Base-by-base conservation (phyloP, 1,284 basidiomycete species). In the Xerocomus nothofagi region DNA sequence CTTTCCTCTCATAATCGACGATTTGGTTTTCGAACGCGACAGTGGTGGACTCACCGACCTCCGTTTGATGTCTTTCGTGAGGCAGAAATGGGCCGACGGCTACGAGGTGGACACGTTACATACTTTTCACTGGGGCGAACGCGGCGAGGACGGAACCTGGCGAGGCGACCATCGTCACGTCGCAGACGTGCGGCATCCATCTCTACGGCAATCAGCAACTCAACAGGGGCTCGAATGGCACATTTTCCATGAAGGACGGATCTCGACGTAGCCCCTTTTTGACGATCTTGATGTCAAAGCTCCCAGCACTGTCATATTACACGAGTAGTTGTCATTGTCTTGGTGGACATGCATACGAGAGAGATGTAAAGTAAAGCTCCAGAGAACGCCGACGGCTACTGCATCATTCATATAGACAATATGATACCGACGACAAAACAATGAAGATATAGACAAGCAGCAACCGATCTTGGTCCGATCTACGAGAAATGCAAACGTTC, bases 51-150 rank as follows among this genome's bases (percentile, higher is more conserved):
- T 40, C 75, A 72, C 63, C 56, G 71, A n/a, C 70, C 71, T 6
- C 77, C 76, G 14, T 72, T 75, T 47, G 71, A 77, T 42, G 9
- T 62, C 67, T 10, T 79, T 76, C 52, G 76, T 78, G 46, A 68
- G 76, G 15, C 63, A 73, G 38, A 69, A 73, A 46, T 78, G 77
- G 77, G 57, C 51, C 0, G 61, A 70, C 44, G 75, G 74, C 1
- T 68, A 64, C 47, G 73, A 78, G 48, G 77, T 79, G 11, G 77
- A 78, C 51, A 74, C 76, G 6, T 78, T 78, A 58, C 77, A 79
- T 55, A 72, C 74, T 0, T 78, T 77, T 53, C 73, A 75, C 51
- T 76, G 77, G 73, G 73, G 73, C 1, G 73, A 74, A 40, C 64
- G 51, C 15, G 67, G 55, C 12, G 58, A 57, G 14, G 63, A 70